Base-by-base conservation (phyloP, 108 stramenopile genomes). In the Poteriospumella lacustris region DNA sequence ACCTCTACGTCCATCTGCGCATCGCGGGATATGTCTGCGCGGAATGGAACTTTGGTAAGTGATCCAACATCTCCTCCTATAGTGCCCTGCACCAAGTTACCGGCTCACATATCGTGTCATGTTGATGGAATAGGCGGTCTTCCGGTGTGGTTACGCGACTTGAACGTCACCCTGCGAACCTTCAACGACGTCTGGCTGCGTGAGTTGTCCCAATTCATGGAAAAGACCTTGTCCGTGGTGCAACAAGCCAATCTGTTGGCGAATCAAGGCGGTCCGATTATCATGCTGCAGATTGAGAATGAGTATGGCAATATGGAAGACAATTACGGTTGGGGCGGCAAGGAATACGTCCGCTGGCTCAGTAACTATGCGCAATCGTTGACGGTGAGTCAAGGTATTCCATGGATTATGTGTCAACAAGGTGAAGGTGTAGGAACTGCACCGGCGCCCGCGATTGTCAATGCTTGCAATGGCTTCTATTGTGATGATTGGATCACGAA, bases 391-490 rank as follows among this genome's bases (percentile, higher is more conserved):
- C 84, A 85, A 1, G 26, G 85, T 52, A 85, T 89, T n/a, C 82
- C 84, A 3, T 88, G 87, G 86, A 81, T 86, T 58, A 91, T 91
- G 90, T 91, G 90, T 82, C 85, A 87, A 76, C n/a, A n/a, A n/a
- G n/a, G n/a, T n/a, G n/a, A n/a, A n/a, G n/a, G n/a, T n/a, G n/a
- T n/a, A n/a, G 88, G 88, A 2, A 52, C 86, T 2, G 9, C 29
- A 1, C 80, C 82, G 28, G 81, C 86, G 28, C 43, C 67, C 40
- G 85, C 85, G 56, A 85, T 85, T 0, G 87, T 91, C 67, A 76
- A 80, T 34, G 88, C 90, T 0, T 91, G 87, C 85, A 91, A 91
- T 81, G 88, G 87, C 31, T 72, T 78, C 31, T 58, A 73, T 68
- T 64, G 78, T 39, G 83, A 59, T 34, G 47, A 56, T 44, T 76